Evolutionary conservation across 129 eudicot species (phyloP).

Genomic region (Gnaphalium uliginosum): DNA sequence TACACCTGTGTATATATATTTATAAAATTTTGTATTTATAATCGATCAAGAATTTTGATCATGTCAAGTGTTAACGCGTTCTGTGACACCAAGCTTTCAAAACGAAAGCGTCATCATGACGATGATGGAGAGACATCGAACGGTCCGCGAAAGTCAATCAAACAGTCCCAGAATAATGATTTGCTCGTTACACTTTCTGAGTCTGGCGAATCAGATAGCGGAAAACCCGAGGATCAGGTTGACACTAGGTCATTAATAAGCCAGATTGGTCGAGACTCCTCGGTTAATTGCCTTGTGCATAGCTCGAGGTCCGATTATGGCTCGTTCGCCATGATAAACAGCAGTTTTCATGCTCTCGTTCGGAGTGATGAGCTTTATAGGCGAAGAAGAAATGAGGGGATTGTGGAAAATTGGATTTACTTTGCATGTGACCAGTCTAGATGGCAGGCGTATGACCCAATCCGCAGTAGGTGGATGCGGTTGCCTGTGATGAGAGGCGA

Average conservation of each 20-base stretch:
- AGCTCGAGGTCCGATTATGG: not conserved
- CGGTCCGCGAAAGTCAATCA: not conserved
- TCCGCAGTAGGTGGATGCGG: slow-evolving; percentile 61
- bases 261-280: slow-evolving; percentile 60
- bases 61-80: slow-evolving; percentile 20
- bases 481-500: slow-evolving; percentile 61
- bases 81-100: slow-evolving; percentile 37
- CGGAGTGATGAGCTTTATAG: slow-evolving; percentile 54
- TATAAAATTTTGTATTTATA: too few species aligned
- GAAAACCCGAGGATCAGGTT: slow-evolving; percentile 27
- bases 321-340: slow-evolving; percentile 49
- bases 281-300: slow-evolving; percentile 24
- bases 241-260: slow-evolving; percentile 57
- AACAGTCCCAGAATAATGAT: slow-evolving; percentile 23
- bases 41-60: too few species aligned
- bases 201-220: slow-evolving; percentile 28
- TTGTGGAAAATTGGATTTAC: slow-evolving; percentile 77
- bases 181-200: slow-evolving; percentile 26
- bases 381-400: slow-evolving; percentile 52
- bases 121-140: slow-evolving; percentile 25
- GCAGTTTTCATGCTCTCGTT: slow-evolving; percentile 45
- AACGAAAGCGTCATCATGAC: slow-evolving; percentile 43
- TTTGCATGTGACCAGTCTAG: slow-evolving; percentile 66
- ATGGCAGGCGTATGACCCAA: slow-evolving; percentile 89
- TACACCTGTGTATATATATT: too few species aligned